These are phyloP conservation scores for Chalciporus piperatus DNA, from an alignment of 768 basidiomycete species.

Conservation along the genomic window DNA sequence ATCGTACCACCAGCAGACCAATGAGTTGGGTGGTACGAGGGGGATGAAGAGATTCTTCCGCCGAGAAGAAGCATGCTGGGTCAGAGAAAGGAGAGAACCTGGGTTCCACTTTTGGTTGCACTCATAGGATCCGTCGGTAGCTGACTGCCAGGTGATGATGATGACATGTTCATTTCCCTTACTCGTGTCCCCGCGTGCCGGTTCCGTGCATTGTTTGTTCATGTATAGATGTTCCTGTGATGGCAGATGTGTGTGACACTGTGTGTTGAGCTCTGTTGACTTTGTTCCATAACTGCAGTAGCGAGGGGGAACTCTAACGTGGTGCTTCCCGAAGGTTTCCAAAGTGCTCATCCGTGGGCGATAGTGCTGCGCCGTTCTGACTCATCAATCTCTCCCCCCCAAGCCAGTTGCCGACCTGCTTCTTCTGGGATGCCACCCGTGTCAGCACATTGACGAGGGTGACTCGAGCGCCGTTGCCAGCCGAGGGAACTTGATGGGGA, in stretches of 20 bases:
- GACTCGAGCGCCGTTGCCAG: too few species aligned
- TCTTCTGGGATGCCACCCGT: too few species aligned
- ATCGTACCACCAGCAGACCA: too few species aligned
- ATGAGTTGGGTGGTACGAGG: too few species aligned
- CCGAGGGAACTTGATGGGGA: background rate
- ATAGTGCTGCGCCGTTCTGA: conserved; percentile 25
- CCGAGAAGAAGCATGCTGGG: conserved; percentile 6
- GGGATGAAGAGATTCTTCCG: background rate
- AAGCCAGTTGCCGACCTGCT: conserved; percentile 7
- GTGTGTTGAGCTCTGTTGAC: conserved; percentile 4
- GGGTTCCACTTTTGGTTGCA: conserved; percentile 2
- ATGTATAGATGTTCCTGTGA: conserved; percentile 25
- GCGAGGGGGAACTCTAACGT: conserved; percentile 5
- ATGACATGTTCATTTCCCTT: conserved; percentile 13
- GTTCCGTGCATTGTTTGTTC: conserved; percentile 26
- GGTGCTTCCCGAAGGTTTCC: conserved; percentile 16
- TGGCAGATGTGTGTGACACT: conserved; percentile 5
- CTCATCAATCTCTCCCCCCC: conserved; percentile 3
- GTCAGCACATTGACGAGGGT: too few species aligned
- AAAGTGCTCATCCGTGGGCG: conserved; percentile 7
- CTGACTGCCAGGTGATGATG: conserved; percentile 8
- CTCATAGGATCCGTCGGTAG: conserved; percentile 8
- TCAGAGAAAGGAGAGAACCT: conserved; percentile 5
- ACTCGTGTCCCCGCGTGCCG: conserved; percentile 13
- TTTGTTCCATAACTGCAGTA: conserved; percentile 11